phyloP scores from a whole-genome alignment of 2,329 filamentous ascomycete species.

The Clarireedia paspali region DNA sequence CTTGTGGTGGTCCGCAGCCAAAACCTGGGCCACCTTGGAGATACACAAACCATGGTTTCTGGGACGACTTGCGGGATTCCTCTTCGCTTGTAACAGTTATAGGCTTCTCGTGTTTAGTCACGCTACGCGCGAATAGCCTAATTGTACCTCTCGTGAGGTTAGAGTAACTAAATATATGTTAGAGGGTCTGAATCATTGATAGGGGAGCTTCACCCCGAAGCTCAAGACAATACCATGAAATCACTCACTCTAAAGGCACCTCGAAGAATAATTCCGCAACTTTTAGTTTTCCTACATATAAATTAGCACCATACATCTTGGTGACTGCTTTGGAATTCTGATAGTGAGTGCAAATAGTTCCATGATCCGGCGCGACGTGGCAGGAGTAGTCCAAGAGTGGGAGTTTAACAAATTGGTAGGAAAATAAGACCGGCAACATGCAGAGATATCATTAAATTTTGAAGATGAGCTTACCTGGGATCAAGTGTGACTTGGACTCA shows the following conservation, averaged over 20 bases:
- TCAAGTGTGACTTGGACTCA: slow-evolving; percentile 13
- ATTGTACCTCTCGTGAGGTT: slow-evolving; percentile 43
- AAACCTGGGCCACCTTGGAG: slow-evolving; percentile 53
- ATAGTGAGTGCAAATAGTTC: too few species aligned
- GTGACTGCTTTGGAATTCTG: background rate
- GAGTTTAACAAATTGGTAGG: background rate
- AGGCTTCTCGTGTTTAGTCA: slow-evolving; percentile 54
- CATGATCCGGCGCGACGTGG: too few species aligned
- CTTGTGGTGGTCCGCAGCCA: slow-evolving; percentile 67
- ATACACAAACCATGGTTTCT: slow-evolving; percentile 59
- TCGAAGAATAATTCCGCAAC: slow-evolving; percentile 82
- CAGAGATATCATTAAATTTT: background rate
- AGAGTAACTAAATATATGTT: background rate
- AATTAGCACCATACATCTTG: background rate
- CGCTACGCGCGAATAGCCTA: slow-evolving; percentile 70
- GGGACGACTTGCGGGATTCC: slow-evolving; percentile 36
- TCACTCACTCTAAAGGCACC: slow-evolving; percentile 75
- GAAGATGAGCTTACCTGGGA: slow-evolving; percentile 10
- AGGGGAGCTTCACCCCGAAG: slow-evolving; percentile 29
- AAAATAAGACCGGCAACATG: background rate
- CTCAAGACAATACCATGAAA: slow-evolving; percentile 49
- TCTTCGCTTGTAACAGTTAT: slow-evolving; percentile 31
- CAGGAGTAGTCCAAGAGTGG: background rate
- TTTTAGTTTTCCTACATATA: slow-evolving; percentile 56
- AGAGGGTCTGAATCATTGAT: background rate